A percentile compares a stretch with the other conserved stretches of the same genome.
Conservation (phyloP, 2,329 filamentous ascomycete species). For the Zymoseptoria passerinii region DNA sequence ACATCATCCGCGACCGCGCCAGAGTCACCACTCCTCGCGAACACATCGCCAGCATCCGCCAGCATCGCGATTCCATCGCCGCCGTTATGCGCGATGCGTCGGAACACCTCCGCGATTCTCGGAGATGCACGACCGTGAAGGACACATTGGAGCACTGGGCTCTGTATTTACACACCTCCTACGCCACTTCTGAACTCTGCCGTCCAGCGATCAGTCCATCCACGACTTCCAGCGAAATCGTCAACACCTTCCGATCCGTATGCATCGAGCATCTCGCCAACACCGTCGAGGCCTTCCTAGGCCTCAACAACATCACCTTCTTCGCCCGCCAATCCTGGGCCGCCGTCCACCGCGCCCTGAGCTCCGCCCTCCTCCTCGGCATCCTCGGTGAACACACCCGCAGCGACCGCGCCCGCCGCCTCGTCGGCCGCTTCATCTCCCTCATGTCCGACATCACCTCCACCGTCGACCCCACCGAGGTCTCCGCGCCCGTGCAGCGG, state of each 20-base stretch:
- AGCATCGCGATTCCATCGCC: slow-evolving; percentile 50
- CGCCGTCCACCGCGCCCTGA: slow-evolving; percentile 32
- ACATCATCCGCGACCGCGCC: slow-evolving; percentile 51
- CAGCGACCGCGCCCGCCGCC: slow-evolving; percentile 38
- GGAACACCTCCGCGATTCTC: slow-evolving; percentile 49
- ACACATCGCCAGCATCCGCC: slow-evolving; percentile 44
- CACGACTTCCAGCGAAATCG: slow-evolving; percentile 35
- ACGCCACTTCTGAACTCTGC: slow-evolving; percentile 55
- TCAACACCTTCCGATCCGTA: slow-evolving; percentile 43
- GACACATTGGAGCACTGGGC: slow-evolving; percentile 54
- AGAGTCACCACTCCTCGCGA: slow-evolving; percentile 47
- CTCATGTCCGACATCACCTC: slow-evolving; percentile 41
- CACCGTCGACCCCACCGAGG: slow-evolving; percentile 39
- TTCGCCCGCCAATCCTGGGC: slow-evolving; percentile 34
- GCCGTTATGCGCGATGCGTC: slow-evolving; percentile 51
- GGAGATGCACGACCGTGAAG: slow-evolving; percentile 39
- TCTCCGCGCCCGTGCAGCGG: slow-evolving; percentile 41
- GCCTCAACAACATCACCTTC: slow-evolving; percentile 43
- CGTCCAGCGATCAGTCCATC: slow-evolving; percentile 51
- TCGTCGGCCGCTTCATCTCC: slow-evolving; percentile 40
- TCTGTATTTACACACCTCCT: slow-evolving; percentile 53
- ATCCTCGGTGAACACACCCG: slow-evolving; percentile 39
- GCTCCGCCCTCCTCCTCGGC: slow-evolving; percentile 30
- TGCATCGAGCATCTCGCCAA: slow-evolving; percentile 49
- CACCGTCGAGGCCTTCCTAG: slow-evolving; percentile 53